Conservation (phyloP, 495 filamentous ascomycete species). For the Friedmanniomyces simplex region DNA sequence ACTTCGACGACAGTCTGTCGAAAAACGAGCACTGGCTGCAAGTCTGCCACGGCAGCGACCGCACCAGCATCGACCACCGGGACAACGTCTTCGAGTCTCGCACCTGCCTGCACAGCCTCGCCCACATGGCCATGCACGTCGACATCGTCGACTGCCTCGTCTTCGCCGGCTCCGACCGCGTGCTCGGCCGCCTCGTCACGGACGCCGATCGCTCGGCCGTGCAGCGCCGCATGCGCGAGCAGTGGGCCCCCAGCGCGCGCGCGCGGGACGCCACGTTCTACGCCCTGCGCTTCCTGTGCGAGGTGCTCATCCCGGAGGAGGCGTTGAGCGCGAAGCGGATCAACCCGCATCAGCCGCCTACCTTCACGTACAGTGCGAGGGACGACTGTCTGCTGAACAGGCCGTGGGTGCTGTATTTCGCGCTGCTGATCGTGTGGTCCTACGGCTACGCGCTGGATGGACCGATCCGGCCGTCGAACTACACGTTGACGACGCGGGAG, state of each 20-base stretch:
- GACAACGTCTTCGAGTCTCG: constrained; percentile 77
- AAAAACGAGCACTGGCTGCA: constrained; percentile 23
- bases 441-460: constrained; percentile 92
- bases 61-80: constrained; percentile 38
- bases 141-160: constrained; percentile 97
- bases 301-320: constrained; percentile 56
- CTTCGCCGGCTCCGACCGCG: constrained; percentile 72
- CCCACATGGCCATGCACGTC: constrained; percentile 97
- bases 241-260: constrained; percentile 85
- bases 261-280: constrained; percentile 92
- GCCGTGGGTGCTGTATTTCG: constrained; percentile 96
- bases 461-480: constrained; percentile 43
- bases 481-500: constrained; percentile 44
- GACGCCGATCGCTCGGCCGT: constrained; percentile 69
- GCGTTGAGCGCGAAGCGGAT: constrained; percentile 2
- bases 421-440: constrained; percentile 84
- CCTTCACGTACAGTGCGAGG: constrained; percentile 58
- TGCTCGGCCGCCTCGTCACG: constrained; percentile 79
- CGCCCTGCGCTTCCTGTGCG: constrained; percentile 73
- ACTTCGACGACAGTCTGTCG: constrained; percentile 76
- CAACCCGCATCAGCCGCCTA: constrained; percentile 15
- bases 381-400: constrained; percentile 87
- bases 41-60: constrained; percentile 26
- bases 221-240: constrained; percentile 72
- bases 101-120: constrained; percentile 82